Evolutionary conservation across 441 rosid genomes (phyloP).

Genomic region (Melastoma candidum): DNA sequence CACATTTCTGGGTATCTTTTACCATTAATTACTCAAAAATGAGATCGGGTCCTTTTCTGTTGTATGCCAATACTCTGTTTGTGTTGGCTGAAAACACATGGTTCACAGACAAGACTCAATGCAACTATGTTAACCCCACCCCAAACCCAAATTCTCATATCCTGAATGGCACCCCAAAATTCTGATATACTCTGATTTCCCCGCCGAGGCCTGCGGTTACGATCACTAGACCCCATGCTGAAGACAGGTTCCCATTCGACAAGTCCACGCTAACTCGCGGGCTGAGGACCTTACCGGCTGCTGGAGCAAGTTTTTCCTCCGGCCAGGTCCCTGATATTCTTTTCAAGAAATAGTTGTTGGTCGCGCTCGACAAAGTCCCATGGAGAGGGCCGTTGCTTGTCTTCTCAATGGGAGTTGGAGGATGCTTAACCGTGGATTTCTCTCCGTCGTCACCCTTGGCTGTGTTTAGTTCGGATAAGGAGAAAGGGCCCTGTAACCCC

Average conservation of each 20-base stretch:
- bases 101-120: not conserved
- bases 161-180: conserved; percentile 86
- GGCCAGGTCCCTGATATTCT: conserved; percentile 94
- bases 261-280: conserved; percentile 51
- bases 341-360: conserved; percentile 79
- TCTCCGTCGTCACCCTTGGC: conserved; percentile 39
- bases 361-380: conserved; percentile 77
- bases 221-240: conserved; percentile 87
- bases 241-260: conserved; percentile 28
- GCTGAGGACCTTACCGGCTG: conserved; percentile 45
- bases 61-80: too few relatives aligned
- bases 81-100: too few relatives aligned
- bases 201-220: conserved; percentile 92
- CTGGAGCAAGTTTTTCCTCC: conserved; percentile 53
- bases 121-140: not conserved
- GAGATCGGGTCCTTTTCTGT: too few relatives aligned
- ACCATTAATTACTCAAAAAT: too few relatives aligned
- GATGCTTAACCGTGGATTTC: conserved; percentile 56
- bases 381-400: conserved; percentile 47
- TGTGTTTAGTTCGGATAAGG: conserved; percentile 28
- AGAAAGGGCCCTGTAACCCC: conserved; percentile 28
- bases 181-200: conserved; percentile 76
- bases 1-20: too few relatives aligned
- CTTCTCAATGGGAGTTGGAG: conserved; percentile 86
- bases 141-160: conserved; percentile 19